Base-by-base conservation (phyloP, 495 filamentous ascomycete species). In the Talaromyces ruber region DNA sequence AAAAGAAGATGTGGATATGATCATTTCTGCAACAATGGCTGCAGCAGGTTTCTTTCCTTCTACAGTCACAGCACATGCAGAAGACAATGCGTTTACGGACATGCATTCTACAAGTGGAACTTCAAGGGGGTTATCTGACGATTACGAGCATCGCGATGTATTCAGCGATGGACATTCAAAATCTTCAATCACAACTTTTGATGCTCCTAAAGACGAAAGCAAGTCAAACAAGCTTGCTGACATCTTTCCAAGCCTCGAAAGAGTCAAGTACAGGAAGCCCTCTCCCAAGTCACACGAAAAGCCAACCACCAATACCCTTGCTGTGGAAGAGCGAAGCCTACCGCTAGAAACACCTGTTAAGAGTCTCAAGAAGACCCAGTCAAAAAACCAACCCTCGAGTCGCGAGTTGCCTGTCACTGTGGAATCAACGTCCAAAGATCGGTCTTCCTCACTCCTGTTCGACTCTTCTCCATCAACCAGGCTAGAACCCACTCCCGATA, bases 391-490 rank as follows among this genome's bases (percentile, higher is more conserved):
- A 29, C 39, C 21, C 25, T 25, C 43, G 29, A 18, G 37, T 54
- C 6, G 21, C 28, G 24, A 67, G 70, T 32, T 50, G 29, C 1
- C 67, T 65, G 29, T 28, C 67, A 45, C 76, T 22, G 69, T 79
- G n/a, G 75, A 82, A 34, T 75, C 81, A 37, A 79, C 76, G 3
- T 79, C 79, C 4, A 82, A 82, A 63, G 82, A 84, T 52, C 73
- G 77, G 50, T 76, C 81, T 53, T 76, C 81, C 4, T 82, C 83
- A 21, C 70, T 77, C 26, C 72, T 86, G 2, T 84, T 86, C 64
- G 67, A 76, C 34, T 79, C 82, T 12, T 81, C 83, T 4, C 81
- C 81, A 4, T 76, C 77, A n/a, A 74, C 69, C 55, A 68, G 73
- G 62, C 64, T 58, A 11, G 63, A 61, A 12, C 69, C 58, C 45